phyloP scores from a whole-genome alignment of 1,284 basidiomycete species.

The Apiotrichum gamsii region DNA sequence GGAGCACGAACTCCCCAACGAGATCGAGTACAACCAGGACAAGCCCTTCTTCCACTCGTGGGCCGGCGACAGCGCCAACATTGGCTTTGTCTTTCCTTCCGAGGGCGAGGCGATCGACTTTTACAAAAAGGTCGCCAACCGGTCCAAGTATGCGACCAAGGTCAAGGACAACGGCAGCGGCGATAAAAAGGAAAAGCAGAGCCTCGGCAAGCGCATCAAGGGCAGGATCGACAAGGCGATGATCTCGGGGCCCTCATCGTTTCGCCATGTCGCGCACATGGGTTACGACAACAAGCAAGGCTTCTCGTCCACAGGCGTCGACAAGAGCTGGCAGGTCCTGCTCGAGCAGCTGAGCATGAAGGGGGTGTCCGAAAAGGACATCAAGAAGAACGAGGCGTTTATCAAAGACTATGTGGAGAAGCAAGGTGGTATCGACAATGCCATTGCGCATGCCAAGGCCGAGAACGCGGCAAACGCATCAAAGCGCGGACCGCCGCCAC shows the following conservation, averaged over 20 bases:
- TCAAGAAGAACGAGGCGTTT: slow-evolving; percentile 75
- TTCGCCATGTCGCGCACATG: slow-evolving; percentile 92
- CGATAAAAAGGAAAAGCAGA: slow-evolving; percentile 35
- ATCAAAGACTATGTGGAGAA: slow-evolving; percentile 77
- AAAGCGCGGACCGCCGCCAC: slow-evolving; percentile 32
- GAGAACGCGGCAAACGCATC: slow-evolving; percentile 21
- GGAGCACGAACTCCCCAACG: slow-evolving; percentile 87
- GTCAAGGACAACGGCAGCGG: slow-evolving; percentile 7
- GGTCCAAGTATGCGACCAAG: slow-evolving; percentile 56
- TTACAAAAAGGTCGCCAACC: slow-evolving; percentile 74
- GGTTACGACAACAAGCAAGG: slow-evolving; percentile 82
- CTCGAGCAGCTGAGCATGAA: slow-evolving; percentile 64
- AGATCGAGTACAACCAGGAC: slow-evolving; percentile 78
- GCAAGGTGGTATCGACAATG: slow-evolving; percentile 48
- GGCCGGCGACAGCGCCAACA: slow-evolving; percentile 60
- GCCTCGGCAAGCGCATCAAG: slow-evolving; percentile 55
- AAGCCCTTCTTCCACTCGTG: slow-evolving; percentile 92
- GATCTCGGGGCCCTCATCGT: slow-evolving; percentile 77
- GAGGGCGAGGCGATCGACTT: slow-evolving; percentile 82
- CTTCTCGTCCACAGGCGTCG: slow-evolving; percentile 81
- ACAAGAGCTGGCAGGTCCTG: slow-evolving; percentile 81
- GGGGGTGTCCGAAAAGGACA: slow-evolving; percentile 61
- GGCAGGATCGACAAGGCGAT: slow-evolving; percentile 80
- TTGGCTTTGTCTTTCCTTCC: slow-evolving; percentile 85
- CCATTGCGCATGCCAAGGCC: no score